Evolutionary conservation across 2,329 filamentous ascomycete species (phyloP).

Genomic region (Magnaporthiopsis rhizophila): DNA sequence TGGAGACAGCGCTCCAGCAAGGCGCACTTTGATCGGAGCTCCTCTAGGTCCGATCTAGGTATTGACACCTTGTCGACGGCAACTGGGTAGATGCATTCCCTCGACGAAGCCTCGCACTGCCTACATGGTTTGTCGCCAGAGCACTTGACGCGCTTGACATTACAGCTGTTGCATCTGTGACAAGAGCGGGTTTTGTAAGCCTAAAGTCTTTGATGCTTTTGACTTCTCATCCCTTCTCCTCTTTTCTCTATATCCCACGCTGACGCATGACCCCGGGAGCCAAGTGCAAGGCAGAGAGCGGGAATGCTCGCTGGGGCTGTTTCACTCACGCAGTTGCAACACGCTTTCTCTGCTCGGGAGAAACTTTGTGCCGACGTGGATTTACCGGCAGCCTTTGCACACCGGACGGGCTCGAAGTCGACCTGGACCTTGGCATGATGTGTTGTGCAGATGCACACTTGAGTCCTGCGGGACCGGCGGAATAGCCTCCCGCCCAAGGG

Average conservation of each 20-base stretch:
- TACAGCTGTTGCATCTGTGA: slow-evolving; percentile 44
- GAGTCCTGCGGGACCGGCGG: not conserved
- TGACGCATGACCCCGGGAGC: not conserved
- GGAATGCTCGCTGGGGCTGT: not conserved
- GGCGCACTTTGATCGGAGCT: slow-evolving; percentile 29
- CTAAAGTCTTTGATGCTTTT: not conserved
- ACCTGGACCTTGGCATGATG: slow-evolving; percentile 9
- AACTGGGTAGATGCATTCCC: slow-evolving; percentile 40
- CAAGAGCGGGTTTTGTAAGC: not conserved
- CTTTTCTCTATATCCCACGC: not conserved
- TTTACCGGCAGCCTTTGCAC: slow-evolving; percentile 38
- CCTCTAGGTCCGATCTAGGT: slow-evolving; percentile 31
- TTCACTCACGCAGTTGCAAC: slow-evolving; percentile 40
- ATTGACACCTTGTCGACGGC: slow-evolving; percentile 35
- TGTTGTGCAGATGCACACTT: not conserved
- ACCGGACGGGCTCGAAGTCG: slow-evolving; percentile 10
- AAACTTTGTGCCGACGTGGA: slow-evolving; percentile 39
- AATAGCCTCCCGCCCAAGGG: not conserved
- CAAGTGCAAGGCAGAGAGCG: not conserved
- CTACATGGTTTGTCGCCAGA: slow-evolving; percentile 40
- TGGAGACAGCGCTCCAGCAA: slow-evolving; percentile 31
- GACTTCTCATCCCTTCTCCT: not conserved
- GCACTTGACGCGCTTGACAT: slow-evolving; percentile 43
- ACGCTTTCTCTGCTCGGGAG: slow-evolving; percentile 37
- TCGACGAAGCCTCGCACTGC: slow-evolving; percentile 33